Evolutionary conservation across 2,329 filamentous ascomycete species (phyloP).

Genomic region (Periconia sp.): DNA sequence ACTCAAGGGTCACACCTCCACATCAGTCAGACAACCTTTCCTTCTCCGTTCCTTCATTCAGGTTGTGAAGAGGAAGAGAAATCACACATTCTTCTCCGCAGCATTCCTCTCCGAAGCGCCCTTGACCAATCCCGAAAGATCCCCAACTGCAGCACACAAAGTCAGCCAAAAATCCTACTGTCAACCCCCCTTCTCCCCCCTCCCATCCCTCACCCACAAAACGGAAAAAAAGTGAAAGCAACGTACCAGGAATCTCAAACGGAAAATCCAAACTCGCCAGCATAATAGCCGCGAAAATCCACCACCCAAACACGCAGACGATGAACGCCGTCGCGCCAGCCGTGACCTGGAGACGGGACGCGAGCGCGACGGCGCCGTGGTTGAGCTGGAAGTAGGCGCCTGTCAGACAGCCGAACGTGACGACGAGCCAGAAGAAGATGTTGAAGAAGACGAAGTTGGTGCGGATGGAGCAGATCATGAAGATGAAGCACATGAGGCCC

Average conservation of each 20-base stretch:
- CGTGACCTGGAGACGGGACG: conserved; percentile 36
- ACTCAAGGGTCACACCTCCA: too few species aligned
- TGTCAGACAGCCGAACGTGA: conserved; percentile 62
- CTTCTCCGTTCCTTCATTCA: too few species aligned
- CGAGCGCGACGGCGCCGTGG: conserved; percentile 36
- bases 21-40: background rate
- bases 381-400: conserved; percentile 63
- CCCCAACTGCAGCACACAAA: conserved; percentile 41
- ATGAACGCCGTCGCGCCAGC: conserved; percentile 55
- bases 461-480: conserved; percentile 68
- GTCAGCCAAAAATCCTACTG: too few species aligned
- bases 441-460: conserved; percentile 72
- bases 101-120: conserved; percentile 42
- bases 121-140: conserved; percentile 49
- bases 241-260: conserved; percentile 49
- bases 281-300: conserved; percentile 57
- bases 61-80: background rate
- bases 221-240: background rate
- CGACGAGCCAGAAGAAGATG: conserved; percentile 66
- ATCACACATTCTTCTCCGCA: conserved; percentile 18
- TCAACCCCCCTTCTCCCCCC: background rate
- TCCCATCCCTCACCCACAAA: background rate
- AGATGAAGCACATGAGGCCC: conserved; percentile 67
- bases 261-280: conserved; percentile 58
- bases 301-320: conserved; percentile 53